phyloP scores from a whole-genome alignment of 192 early-diverging fungal genomes.

The Rhizophagus prolifer region DNA sequence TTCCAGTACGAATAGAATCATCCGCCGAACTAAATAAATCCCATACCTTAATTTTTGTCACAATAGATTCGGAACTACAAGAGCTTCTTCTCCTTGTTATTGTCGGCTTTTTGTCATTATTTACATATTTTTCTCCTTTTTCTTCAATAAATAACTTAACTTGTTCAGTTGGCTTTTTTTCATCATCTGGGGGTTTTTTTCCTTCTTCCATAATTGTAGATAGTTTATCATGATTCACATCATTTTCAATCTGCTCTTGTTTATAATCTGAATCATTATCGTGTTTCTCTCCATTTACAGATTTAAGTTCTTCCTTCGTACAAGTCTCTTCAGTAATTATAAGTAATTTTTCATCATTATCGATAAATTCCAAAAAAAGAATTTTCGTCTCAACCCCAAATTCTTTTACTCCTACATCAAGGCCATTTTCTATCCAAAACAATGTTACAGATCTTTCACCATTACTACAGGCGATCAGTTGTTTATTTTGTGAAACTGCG shows the following conservation, averaged over 20 bases:
- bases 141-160: neutral
- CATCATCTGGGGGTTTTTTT: neutral
- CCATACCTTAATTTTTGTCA: neutral
- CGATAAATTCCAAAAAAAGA: neutral
- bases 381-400: neutral
- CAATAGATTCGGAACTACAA: neutral
- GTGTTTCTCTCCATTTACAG: neutral
- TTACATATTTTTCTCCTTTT: neutral
- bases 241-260: neutral
- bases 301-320: neutral
- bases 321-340: neutral
- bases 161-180: neutral
- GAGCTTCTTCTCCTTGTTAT: neutral
- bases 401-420: neutral
- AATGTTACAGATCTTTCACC: neutral
- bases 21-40: neutral
- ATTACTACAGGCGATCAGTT: neutral
- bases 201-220: too few species aligned
- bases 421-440: slow-evolving; percentile 3
- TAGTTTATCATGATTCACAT: too few species aligned
- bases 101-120: neutral
- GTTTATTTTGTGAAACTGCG: neutral
- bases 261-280: neutral
- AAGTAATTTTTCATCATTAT: neutral
- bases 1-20: neutral